Conservation (phyloP, 2,329 filamentous ascomycete species). For the Verticillium albo-atrum region DNA sequence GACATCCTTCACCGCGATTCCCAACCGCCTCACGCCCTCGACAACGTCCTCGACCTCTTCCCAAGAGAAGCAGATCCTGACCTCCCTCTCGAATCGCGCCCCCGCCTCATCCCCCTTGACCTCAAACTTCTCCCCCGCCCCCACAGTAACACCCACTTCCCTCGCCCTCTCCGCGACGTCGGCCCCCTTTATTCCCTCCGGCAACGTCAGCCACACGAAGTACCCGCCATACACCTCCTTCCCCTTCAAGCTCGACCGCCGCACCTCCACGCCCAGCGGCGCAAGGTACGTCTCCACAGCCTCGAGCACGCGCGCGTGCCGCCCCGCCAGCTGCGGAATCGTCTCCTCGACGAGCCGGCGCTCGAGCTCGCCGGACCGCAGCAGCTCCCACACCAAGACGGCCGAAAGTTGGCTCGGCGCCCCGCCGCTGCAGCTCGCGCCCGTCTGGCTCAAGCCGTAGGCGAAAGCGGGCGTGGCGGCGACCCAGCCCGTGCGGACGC, state of each 20-base stretch:
- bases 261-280: conserved; percentile 54
- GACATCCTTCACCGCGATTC: conserved; percentile 33
- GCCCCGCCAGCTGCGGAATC: conserved; percentile 38
- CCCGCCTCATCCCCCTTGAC: conserved; percentile 52
- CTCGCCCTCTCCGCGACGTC: conserved; percentile 54
- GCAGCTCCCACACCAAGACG: conserved; percentile 43
- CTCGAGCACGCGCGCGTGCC: conserved; percentile 47
- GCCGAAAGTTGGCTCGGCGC: conserved; percentile 52
- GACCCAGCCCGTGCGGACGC: conserved; percentile 81
- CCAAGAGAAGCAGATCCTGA: conserved; percentile 71
- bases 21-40: conserved; percentile 65
- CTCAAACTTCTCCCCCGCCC: conserved; percentile 66
- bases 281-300: conserved; percentile 57
- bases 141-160: conserved; percentile 60
- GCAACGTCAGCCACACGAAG: conserved; percentile 76
- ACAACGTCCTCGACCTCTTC: conserved; percentile 60
- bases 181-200: conserved; percentile 42
- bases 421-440: conserved; percentile 51
- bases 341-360: conserved; percentile 36
- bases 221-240: conserved; percentile 68
- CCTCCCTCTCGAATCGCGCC: conserved; percentile 51
- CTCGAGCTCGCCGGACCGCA: conserved; percentile 39
- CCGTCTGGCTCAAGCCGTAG: conserved; percentile 47
- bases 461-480: conserved; percentile 60
- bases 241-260: conserved; percentile 25